A percentile compares a stretch with the other conserved stretches of the same genome.
Conservation (phyloP, 2,329 filamentous ascomycete genomes). For the Beauveria brongniartii region DNA sequence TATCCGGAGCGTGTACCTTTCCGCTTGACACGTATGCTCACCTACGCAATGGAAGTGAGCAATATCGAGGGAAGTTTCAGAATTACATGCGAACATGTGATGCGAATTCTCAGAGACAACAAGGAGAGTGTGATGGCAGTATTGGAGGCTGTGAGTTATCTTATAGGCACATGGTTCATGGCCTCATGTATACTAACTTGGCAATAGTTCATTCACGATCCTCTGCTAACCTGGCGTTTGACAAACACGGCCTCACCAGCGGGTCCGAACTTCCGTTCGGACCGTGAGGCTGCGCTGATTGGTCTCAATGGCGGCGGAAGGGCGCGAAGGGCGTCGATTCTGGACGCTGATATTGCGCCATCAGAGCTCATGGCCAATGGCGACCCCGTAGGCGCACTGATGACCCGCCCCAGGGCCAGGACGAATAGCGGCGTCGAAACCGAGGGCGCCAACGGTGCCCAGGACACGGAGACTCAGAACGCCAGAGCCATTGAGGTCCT, state of each 20-base stretch:
- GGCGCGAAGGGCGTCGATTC: constrained; percentile 58
- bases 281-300: constrained; percentile 46
- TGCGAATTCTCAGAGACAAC: constrained; percentile 92
- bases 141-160: constrained; percentile 78
- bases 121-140: constrained; percentile 99
- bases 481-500: constrained; percentile 87
- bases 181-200: neutral
- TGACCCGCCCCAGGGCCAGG: constrained; percentile 43
- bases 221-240: constrained; percentile 95
- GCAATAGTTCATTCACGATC: constrained; percentile 89
- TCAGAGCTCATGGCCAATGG: constrained; percentile 46
- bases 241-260: constrained; percentile 54
- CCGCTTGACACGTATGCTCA: constrained; percentile 96
- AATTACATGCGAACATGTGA: constrained; percentile 96
- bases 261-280: constrained; percentile 59
- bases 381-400: constrained; percentile 39
- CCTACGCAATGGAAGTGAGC: constrained; percentile 99
- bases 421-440: constrained; percentile 49
- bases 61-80: constrained; percentile 99
- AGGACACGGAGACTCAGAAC: constrained; percentile 76
- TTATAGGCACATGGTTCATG: neutral
- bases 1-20: constrained; percentile 97
- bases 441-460: constrained; percentile 21
- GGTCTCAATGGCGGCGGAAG: constrained; percentile 38
- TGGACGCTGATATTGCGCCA: constrained; percentile 54